Conservation (phyloP, 2,329 filamentous ascomycete genomes). For the Dactylellina cionopaga region DNA sequence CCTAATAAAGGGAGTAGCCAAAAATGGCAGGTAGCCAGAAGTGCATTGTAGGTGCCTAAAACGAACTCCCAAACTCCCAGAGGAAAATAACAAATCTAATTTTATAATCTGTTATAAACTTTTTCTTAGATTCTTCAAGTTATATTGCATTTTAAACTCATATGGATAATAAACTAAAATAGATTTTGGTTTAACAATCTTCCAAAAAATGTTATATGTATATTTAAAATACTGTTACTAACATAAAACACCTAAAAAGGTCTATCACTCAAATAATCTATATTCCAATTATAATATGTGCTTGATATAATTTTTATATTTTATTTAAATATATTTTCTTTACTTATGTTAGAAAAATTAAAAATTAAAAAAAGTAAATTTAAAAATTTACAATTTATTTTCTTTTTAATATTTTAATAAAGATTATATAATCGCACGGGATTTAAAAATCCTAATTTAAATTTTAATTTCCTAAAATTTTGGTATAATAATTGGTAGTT, state of each 20-base stretch:
- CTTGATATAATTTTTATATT: neutral
- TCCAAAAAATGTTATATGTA: neutral
- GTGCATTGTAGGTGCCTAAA: too few species aligned
- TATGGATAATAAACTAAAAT: neutral
- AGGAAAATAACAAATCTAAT: neutral
- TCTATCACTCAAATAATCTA: neutral
- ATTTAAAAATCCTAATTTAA: neutral
- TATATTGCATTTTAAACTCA: neutral
- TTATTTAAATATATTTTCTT: neutral
- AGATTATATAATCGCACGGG: neutral
- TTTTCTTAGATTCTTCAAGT: neutral
- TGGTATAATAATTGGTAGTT: neutral
- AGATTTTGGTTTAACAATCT: neutral
- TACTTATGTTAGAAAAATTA: neutral
- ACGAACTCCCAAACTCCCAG: too few species aligned
- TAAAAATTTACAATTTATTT: neutral
- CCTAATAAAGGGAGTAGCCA: too few species aligned
- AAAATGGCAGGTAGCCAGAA: too few species aligned
- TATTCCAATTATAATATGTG: neutral
- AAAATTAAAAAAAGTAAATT: neutral
- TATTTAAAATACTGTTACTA: neutral
- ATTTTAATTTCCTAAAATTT: neutral
- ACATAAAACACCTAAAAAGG: neutral
- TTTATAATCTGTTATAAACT: neutral
- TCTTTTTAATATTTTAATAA: neutral